Evolutionary conservation across 176 grass and related monocot species (phyloP), one percentile per base, ranked within the genome.

Genomic region (Oryza australiensis): DNA sequence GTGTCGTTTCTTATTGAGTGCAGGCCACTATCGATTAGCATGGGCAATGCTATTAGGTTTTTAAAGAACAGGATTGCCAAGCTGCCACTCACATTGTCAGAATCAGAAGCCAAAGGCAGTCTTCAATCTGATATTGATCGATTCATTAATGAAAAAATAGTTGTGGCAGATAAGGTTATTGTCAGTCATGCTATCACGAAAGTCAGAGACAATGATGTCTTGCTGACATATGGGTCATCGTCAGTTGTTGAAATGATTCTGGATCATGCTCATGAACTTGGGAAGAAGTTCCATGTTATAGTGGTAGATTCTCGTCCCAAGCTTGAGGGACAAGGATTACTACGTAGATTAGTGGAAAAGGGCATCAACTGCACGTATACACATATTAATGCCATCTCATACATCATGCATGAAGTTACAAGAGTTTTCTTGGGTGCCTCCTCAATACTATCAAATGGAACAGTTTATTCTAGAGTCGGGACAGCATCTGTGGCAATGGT

Each of bases 231-330:
- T 73, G 94, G 88, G 40, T 90, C 92, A 38, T 90, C 94, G 30
- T 97, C 94, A 82, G 87, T 97, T 82, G 89, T 97, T 85, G 94
- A 97, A 84, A 94, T 94, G 88, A 92, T 97, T 87, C 77, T 97
- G 64, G 41, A 82, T 65, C 68, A 92, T 89, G 94, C 94, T 43
- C 89, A 94, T 83, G 92, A 92, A 64, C 86, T 94, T 80, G 88
- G 92, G 16, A 97, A 80, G 66, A 85, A 92, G 46, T 97, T 97
- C 49, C 83, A 88, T 79, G 94, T 97, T 77, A 75, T 97, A 43
- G 84, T 97, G 41, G 90, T 97, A 78, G 94, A 97, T 82, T 92
- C 94, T 75, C 89, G 94, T 74, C 92, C 94, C 34, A 97, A 94
- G 78, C 89, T 92, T 68, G 94, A 97, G 87, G 94, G 94, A 49